Evolutionary conservation across 345 rosid genomes (phyloP).

Genomic region (Linum usitatissimum): DNA sequence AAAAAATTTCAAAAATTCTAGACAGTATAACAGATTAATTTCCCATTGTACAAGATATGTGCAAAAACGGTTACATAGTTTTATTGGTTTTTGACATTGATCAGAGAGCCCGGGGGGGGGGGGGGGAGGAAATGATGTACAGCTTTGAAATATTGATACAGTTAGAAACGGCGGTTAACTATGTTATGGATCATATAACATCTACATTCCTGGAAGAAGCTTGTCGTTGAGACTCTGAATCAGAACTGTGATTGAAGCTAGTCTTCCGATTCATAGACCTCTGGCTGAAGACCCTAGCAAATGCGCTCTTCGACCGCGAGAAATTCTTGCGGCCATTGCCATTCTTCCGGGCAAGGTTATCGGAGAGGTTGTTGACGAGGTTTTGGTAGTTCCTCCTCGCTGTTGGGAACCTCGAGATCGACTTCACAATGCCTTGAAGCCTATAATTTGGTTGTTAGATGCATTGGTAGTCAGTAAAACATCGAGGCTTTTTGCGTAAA

Average conservation of each 20-base stretch:
- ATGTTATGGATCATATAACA: constrained; percentile 22
- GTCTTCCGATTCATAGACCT: constrained; percentile 47
- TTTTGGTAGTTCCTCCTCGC: not conserved
- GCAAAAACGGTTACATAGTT: too few species aligned
- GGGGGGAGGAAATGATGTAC: too few species aligned
- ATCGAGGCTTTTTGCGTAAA: not conserved
- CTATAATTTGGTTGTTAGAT: not conserved
- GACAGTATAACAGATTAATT: not conserved
- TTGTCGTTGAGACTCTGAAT: constrained; percentile 32
- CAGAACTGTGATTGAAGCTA: constrained; percentile 33
- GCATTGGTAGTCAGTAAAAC: not conserved
- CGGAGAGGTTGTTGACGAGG: not conserved
- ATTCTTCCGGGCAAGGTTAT: constrained; percentile 15
- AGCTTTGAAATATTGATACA: not conserved
- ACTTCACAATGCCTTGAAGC: not conserved
- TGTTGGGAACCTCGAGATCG: constrained; percentile 3
- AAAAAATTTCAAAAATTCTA: too few species aligned
- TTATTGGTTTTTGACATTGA: too few species aligned
- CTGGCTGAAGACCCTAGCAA: constrained; percentile 45
- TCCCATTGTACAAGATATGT: not conserved
- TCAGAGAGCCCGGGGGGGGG: too few species aligned
- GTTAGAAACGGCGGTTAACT: not conserved
- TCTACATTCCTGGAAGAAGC: constrained; percentile 25
- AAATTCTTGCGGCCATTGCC: not conserved
- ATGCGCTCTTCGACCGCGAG: constrained; percentile 37